Evolutionary conservation across 2,329 filamentous ascomycete genomes (phyloP).

Genomic region (Juglanconis sp.): DNA sequence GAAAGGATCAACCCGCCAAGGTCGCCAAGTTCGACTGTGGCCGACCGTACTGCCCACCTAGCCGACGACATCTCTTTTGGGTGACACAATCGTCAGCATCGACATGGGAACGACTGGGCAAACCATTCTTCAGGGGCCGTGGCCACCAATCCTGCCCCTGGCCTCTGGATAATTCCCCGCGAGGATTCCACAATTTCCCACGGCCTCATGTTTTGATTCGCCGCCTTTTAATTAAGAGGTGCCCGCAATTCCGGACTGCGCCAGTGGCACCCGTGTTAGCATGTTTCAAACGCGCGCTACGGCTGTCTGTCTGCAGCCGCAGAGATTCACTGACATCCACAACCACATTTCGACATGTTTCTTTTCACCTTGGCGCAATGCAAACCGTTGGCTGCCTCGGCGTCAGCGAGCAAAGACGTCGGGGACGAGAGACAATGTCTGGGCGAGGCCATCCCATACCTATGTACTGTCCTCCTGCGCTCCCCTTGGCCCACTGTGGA

Average conservation of each 20-base stretch:
- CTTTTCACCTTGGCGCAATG: background rate
- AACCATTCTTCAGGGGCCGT: background rate
- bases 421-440: background rate
- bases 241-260: background rate
- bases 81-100: background rate
- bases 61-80: slow-evolving; percentile 1
- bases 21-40: slow-evolving; percentile 5
- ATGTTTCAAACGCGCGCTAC: slow-evolving; percentile 13
- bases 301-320: slow-evolving; percentile 1
- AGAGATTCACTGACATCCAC: slow-evolving; percentile 1
- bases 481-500: too few species aligned
- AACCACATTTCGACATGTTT: background rate
- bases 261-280: background rate
- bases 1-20: slow-evolving; percentile 11
- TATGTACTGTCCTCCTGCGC: too few species aligned
- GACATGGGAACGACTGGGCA: background rate
- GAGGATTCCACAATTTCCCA: background rate
- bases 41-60: background rate
- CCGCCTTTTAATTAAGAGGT: slow-evolving; percentile 1
- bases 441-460: too few species aligned
- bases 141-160: background rate
- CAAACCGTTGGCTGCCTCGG: background rate
- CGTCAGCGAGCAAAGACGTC: background rate
- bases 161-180: background rate
- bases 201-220: background rate